Conservation (phyloP, 805 yeast genomes). For the Schizosaccharomyces japonicus region DNA sequence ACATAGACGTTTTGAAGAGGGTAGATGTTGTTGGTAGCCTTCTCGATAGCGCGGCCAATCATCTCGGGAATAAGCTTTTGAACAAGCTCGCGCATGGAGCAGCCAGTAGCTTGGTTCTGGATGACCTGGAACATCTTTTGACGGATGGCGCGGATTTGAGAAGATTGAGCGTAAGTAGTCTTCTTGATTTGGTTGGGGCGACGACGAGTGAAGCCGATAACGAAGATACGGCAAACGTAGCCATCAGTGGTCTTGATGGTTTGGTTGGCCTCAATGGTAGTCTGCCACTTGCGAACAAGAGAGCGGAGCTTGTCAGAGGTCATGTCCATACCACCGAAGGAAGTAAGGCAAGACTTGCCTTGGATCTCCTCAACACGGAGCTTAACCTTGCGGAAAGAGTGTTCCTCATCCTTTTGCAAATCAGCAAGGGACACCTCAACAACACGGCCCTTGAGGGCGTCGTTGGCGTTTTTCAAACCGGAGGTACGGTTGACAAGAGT, state of each 20-base stretch:
- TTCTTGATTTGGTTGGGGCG: conserved; percentile 91
- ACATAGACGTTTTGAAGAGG: conserved; percentile 97
- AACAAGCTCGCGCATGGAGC: conserved; percentile 87
- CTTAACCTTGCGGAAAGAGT: conserved; percentile 88
- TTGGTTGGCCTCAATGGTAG: conserved; percentile 91
- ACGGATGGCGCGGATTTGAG: conserved; percentile 91
- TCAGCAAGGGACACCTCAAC: conserved; percentile 90
- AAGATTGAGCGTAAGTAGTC: conserved; percentile 92
- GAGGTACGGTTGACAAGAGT: conserved; percentile 94
- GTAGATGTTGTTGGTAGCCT: conserved; percentile 80
- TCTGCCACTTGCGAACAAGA: conserved; percentile 96
- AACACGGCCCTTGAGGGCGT: conserved; percentile 93
- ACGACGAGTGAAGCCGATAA: conserved; percentile 96
- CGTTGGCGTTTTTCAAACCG: conserved; percentile 92
- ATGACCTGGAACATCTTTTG: conserved; percentile 88
- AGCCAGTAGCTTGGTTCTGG: conserved; percentile 86
- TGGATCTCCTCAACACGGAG: conserved; percentile 97
- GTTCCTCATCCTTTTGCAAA: conserved; percentile 88
- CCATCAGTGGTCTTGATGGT: conserved; percentile 95
- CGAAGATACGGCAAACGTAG: conserved; percentile 86
- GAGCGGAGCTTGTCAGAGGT: conserved; percentile 94
- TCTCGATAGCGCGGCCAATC: conserved; percentile 94
- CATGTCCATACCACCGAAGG: conserved; percentile 98
- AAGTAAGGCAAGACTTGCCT: conserved; percentile 94
- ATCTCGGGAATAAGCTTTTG: conserved; percentile 96